phyloP scores from a whole-genome alignment of 2,329 filamentous ascomycete species.

The Neopestalotiopsis clavispora region DNA sequence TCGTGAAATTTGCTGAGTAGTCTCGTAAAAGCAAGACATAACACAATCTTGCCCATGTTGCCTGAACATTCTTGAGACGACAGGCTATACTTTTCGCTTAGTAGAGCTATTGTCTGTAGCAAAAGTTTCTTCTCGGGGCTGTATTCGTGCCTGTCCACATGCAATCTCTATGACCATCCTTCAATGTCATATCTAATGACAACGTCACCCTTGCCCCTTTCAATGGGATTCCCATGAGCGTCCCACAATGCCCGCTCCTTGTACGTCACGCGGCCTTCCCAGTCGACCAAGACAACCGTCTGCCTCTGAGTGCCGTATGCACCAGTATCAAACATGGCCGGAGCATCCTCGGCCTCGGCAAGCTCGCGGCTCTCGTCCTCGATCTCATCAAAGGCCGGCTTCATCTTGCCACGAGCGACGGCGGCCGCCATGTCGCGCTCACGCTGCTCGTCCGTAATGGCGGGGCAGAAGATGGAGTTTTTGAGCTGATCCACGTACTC shows the following conservation, averaged over 20 bases:
- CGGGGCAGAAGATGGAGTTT: conserved; percentile 65
- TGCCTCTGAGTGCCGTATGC: conserved; percentile 70
- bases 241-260: conserved; percentile 66
- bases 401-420: conserved; percentile 41
- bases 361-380: conserved; percentile 41
- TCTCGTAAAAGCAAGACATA: neutral
- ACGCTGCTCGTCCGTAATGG: conserved; percentile 56
- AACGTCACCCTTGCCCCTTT: conserved; percentile 59
- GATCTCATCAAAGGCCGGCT: conserved; percentile 41
- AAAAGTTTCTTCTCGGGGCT: neutral
- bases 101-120: neutral
- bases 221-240: conserved; percentile 57
- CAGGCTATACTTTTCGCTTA: neutral
- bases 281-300: conserved; percentile 66
- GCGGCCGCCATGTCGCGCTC: conserved; percentile 48
- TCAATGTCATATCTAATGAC: conserved; percentile 59
- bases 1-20: neutral
- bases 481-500: conserved; percentile 59
- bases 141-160: neutral
- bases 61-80: no score
- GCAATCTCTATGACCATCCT: conserved; percentile 12
- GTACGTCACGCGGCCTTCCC: conserved; percentile 65
- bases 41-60: no score
- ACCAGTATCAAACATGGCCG: conserved; percentile 57
- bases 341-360: conserved; percentile 38